phyloP scores from a whole-genome alignment of 768 basidiomycete species.

The Myochromella boudieri region DNA sequence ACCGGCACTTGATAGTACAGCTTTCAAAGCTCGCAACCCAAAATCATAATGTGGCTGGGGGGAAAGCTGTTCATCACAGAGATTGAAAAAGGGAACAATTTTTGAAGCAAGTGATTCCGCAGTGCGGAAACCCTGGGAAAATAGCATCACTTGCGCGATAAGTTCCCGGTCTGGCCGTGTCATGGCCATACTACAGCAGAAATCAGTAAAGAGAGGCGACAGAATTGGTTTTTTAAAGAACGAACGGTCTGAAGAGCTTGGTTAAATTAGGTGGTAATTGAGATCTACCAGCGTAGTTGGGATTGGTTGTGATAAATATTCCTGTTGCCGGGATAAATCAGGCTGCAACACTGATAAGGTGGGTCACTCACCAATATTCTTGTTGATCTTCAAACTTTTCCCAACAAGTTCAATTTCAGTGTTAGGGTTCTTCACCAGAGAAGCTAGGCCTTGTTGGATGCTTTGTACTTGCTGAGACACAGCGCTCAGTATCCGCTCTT shows the following conservation, averaged over 20 bases:
- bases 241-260: conserved; percentile 90
- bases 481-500: conserved; percentile 95
- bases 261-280: conserved; percentile 85
- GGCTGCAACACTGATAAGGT: background rate
- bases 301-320: conserved; percentile 99
- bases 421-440: conserved; percentile 78
- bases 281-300: conserved; percentile 97
- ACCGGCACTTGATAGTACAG: conserved; percentile 95
- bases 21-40: conserved; percentile 94
- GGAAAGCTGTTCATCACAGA: conserved; percentile 96
- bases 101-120: conserved; percentile 98
- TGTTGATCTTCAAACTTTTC: conserved; percentile 89
- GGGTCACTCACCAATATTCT: conserved; percentile 77
- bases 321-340: conserved; percentile 40
- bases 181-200: conserved; percentile 86
- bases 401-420: conserved; percentile 95
- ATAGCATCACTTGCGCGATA: conserved; percentile 98
- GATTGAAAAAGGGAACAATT: conserved; percentile 98
- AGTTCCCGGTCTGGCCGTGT: conserved; percentile 97
- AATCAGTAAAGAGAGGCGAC: conserved; percentile 5
- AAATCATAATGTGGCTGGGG: conserved; percentile 99
- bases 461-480: conserved; percentile 99
- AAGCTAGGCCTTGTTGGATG: conserved; percentile 93
- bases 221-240: conserved; percentile 16
- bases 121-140: conserved; percentile 98